Conservation (phyloP, 2,329 filamentous ascomycete genomes). For the Hypoxylon sp. region DNA sequence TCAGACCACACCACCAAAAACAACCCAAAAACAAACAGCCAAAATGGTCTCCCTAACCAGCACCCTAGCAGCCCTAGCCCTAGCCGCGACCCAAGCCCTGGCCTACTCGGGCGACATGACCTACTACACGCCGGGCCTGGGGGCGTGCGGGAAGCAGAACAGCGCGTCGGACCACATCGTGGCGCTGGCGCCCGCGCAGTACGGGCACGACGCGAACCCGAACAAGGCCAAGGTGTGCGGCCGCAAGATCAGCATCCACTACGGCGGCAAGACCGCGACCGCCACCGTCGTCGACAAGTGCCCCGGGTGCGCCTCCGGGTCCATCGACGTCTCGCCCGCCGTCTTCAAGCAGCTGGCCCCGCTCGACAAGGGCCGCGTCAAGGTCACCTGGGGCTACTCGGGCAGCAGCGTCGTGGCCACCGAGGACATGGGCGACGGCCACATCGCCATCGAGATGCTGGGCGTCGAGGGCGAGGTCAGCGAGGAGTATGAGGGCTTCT, state of each 20-base stretch:
- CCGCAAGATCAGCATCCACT: conserved; percentile 36
- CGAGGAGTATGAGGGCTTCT: conserved; percentile 15
- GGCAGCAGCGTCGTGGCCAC: conserved; percentile 38
- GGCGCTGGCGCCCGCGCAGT: conserved; percentile 33
- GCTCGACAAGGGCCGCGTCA: conserved; percentile 29
- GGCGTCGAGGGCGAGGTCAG: conserved; percentile 10
- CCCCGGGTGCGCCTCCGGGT: conserved; percentile 32
- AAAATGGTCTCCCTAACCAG: conserved; percentile 27
- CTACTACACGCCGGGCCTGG: conserved; percentile 35
- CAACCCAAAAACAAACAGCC: background rate
- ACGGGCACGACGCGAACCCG: conserved; percentile 39
- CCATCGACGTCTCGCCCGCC: conserved; percentile 39
- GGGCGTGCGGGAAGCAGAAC: conserved; percentile 35
- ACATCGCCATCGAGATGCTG: conserved; percentile 6
- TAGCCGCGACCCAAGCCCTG: conserved; percentile 11
- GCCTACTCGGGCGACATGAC: conserved; percentile 38
- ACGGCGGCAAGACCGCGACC: conserved; percentile 32
- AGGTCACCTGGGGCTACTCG: conserved; percentile 35
- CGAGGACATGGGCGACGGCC: conserved; percentile 37
- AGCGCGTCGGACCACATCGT: conserved; percentile 31
- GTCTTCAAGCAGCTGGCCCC: conserved; percentile 35
- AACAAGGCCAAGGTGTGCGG: conserved; percentile 39
- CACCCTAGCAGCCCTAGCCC: conserved; percentile 18
- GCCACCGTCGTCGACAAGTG: conserved; percentile 41
- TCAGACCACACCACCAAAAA: background rate